Base-by-base conservation (phyloP, 768 basidiomycete species). In the Hygrocybe punicea region DNA sequence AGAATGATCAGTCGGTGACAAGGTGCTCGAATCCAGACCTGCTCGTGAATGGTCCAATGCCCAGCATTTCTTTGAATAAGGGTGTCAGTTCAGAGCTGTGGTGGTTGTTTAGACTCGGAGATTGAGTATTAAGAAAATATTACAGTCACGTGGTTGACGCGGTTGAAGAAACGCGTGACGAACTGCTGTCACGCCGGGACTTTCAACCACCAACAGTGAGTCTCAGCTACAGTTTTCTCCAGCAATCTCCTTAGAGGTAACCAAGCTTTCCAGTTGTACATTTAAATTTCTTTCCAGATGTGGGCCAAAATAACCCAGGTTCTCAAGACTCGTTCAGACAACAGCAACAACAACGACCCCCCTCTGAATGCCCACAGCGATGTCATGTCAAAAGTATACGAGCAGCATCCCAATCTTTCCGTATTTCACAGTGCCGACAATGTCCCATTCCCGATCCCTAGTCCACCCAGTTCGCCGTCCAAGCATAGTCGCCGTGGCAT, bases 351-450 rank as follows among this genome's bases (percentile, higher is more conserved):
- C 47, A 55, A 55, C 68, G 37, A 58, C 65, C n/a, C 65, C n/a
- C n/a, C n/a, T n/a, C n/a, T n/a, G 6, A 47, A 69, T 23, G 67
- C 70, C 29, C 69, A 67, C 35, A 66, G 70, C 54, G 78, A 79
- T 53, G 81, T 84, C 19, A 67, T 84, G 62, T 67, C 72, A 49
- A 77, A 75, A 63, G 79, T 84, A 29, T 78, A 76, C 57, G 81
- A 85, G 66, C 82, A 84, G 55, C 83, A 85, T 57, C 83, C 82
- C 21, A 84, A 84, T 67, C 65, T 84, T 52, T 85, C 85, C 21
- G 72, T 83, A 58, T 84, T 84, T 59, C 80, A 83, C 57, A 62
- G 70, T 44, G 59, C 68, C 39, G 69, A 73, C 35, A 70, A 73
- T 51, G 61, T 63, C 3, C 65, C 65, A 4, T 59, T 60, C 24